Percentiles rank a stretch among this genome's conserved stretches.
These are phyloP conservation scores for Iris pallida DNA, from an alignment of 116 monocot species.

Conservation along the genomic window DNA sequence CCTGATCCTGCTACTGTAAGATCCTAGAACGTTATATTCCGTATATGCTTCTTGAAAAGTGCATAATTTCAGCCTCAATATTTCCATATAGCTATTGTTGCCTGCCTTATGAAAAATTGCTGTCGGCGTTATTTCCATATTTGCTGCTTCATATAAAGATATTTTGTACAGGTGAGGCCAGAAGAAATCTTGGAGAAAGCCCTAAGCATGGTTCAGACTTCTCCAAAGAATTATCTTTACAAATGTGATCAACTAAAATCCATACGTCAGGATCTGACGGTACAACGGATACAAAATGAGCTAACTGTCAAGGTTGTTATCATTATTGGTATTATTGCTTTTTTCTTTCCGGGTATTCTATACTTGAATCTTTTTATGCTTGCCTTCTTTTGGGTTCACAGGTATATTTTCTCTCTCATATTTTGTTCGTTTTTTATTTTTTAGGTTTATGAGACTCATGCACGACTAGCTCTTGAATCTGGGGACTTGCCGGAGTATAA, in stretches of 20 bases:
- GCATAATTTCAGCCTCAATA: background rate
- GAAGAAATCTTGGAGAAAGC: conserved; percentile 92
- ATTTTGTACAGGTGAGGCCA: conserved; percentile 71
- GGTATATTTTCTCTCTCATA: background rate
- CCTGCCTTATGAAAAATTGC: background rate
- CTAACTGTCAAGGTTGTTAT: conserved; percentile 84
- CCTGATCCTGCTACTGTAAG: conserved; percentile 91
- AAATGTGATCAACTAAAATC: conserved; percentile 99
- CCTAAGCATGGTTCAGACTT: conserved; percentile 71
- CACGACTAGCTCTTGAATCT: conserved; percentile 70
- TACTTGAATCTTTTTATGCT: background rate
- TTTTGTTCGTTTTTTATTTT: conserved; percentile 13
- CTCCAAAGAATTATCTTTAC: conserved; percentile 82
- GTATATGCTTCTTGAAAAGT: background rate
- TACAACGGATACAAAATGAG: conserved; percentile 85
- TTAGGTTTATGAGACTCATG: conserved; percentile 99
- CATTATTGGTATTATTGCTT: too few relatives aligned
- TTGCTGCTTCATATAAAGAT: background rate
- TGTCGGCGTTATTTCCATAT: conserved; percentile 1
- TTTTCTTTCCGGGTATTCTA: too few relatives aligned
- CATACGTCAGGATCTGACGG: conserved; percentile 92
- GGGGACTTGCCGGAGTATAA: conserved; percentile 93
- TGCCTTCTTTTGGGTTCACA: background rate
- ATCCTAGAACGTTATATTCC: background rate
- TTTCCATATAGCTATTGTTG: background rate